Base-by-base conservation (phyloP, 2,329 filamentous ascomycete genomes). In the Akanthomyces lecanii region DNA sequence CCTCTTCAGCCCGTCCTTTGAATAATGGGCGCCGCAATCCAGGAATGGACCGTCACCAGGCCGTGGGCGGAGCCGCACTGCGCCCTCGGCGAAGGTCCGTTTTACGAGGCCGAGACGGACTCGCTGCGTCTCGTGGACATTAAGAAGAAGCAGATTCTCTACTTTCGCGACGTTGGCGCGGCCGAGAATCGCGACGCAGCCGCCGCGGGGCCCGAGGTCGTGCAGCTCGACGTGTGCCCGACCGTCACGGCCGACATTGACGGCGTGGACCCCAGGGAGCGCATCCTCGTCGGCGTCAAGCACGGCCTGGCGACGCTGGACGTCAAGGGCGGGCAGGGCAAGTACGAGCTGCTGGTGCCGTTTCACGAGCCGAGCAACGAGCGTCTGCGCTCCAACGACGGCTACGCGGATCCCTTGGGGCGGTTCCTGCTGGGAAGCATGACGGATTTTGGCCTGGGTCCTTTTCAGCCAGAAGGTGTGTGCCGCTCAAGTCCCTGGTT, bases 341-440 rank as follows among this genome's bases (percentile, higher is more conserved):
- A 72, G 57, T 84, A 84, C 69, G 79, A 85, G 68, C 81, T 87
- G 66, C 67, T 87, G 63, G 73, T 76, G 65, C 78, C 74, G 64
- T 85, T 85, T 69, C 69, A 73, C 66, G 74, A 78, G 47, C 67
- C 70, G 38, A 66, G 69, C 40, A 83, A 80, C 66, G 77, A 82
- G 72, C 77, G 86, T 25, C 80, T 90, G 73, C 78, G 86, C 63
- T 82, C 89, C 74, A 97, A 97, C 72, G 93, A 97, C 71, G 92
- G 92, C 53, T 89, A 87, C 5, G 86, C 91, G 58, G 92, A 97
- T 71, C 87, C 86, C 30, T 82, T 87, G 66, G 92, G 93, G 38
- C 81, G 91, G 40, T 95, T 94, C 77, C 96, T 91, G 89, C 81
- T 92, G 6, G 91, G 92, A 8, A 85, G 85, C 66, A 96, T 97